Evolutionary conservation across 495 filamentous ascomycete genomes (phyloP).

Genomic region (Penicillium manginii): DNA sequence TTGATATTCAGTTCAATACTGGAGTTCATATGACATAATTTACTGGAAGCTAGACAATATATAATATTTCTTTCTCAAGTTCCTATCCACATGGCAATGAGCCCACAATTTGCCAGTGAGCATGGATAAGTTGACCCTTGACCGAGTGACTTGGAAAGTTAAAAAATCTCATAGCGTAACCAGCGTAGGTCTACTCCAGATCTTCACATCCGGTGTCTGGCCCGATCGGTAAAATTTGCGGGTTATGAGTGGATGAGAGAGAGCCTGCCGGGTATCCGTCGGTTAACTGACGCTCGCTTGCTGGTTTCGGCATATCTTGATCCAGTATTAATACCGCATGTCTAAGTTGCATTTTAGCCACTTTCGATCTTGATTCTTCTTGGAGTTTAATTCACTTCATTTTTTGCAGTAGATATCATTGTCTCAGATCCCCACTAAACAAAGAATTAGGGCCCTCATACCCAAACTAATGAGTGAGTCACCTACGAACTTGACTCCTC

Average conservation of each 20-base stretch:
- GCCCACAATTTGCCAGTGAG: too few relatives aligned
- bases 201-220: constrained; percentile 17
- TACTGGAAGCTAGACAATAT: too few relatives aligned
- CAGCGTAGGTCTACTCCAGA: background rate
- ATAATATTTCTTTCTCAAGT: too few relatives aligned
- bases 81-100: too few relatives aligned
- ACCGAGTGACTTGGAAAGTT: too few relatives aligned
- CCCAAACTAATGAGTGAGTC: background rate
- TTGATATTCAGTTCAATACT: too few relatives aligned
- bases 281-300: constrained; percentile 27
- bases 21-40: too few relatives aligned
- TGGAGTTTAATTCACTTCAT: background rate
- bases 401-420: background rate
- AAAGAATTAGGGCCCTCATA: background rate
- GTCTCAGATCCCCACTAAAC: background rate
- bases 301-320: constrained; percentile 26
- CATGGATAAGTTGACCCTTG: too few relatives aligned
- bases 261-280: constrained; percentile 22
- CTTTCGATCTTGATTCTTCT: background rate
- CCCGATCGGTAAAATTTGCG: constrained; percentile 10
- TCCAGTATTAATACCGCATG: constrained; percentile 20
- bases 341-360: background rate
- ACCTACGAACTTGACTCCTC: background rate
- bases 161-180: background rate
- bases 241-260: constrained; percentile 6